Conservation (phyloP, 768 basidiomycete genomes). For the Dioszegia aurantiaca region DNA sequence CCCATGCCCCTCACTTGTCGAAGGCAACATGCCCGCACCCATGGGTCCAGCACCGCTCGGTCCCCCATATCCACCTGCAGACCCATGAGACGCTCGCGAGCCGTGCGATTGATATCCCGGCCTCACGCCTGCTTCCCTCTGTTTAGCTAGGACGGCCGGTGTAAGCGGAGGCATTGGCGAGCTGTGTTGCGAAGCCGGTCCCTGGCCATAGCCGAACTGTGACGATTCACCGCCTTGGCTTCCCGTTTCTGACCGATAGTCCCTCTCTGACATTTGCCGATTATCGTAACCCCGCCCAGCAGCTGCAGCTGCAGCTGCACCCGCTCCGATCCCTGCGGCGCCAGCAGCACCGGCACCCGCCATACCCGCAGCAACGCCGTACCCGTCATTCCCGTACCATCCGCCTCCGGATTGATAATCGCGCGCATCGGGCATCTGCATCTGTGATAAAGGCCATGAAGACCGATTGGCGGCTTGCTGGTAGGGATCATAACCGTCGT, state of each 20-base stretch:
- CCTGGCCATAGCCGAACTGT: not conserved
- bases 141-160: constrained; percentile 30
- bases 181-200: not conserved
- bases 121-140: constrained; percentile 27
- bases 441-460: constrained; percentile 27
- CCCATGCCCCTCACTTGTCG: constrained; percentile 3
- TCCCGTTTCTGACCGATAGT: constrained; percentile 8
- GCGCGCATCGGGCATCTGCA: constrained; percentile 45
- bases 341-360: constrained; percentile 32
- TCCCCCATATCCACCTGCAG: not conserved
- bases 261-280: constrained; percentile 6
- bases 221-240: constrained; percentile 4
- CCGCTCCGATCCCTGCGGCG: constrained; percentile 23
- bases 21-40: not conserved
- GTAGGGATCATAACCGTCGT: constrained; percentile 8
- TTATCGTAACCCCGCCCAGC: not conserved
- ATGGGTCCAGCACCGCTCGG: constrained; percentile 13
- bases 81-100: constrained; percentile 8
- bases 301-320: constrained; percentile 9
- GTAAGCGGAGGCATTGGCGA: constrained; percentile 14
- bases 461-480: constrained; percentile 14
- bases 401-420: constrained; percentile 27
- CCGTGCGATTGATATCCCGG: constrained; percentile 11
- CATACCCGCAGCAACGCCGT: constrained; percentile 35
- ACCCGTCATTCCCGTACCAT: constrained; percentile 38